A percentile compares a stretch with the other conserved stretches of the same genome.
phyloP scores from a whole-genome alignment of 352 stramenopile species.

The Globisporangium orthogonon region DNA sequence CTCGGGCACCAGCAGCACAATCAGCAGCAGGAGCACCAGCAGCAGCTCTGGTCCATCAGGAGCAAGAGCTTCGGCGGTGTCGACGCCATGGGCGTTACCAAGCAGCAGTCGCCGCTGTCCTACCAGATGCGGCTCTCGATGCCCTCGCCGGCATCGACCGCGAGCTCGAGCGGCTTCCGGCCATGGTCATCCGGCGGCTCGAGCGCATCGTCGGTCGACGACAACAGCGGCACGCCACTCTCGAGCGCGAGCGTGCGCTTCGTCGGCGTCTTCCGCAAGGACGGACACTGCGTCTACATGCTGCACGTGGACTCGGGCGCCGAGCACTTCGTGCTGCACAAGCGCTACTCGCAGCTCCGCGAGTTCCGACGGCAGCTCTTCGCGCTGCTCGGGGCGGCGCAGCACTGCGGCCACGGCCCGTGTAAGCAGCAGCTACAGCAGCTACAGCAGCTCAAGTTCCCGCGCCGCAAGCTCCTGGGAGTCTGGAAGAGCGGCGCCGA shows the following conservation, averaged over 20 bases:
- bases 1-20: background rate
- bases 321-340: conserved; percentile 49
- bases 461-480: conserved; percentile 28
- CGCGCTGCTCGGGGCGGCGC: conserved; percentile 9
- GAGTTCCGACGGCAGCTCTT: conserved; percentile 47
- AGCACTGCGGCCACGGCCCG: conserved; percentile 31
- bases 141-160: conserved; percentile 4
- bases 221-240: conserved; percentile 15
- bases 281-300: conserved; percentile 43
- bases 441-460: conserved; percentile 49
- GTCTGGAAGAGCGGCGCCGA: conserved; percentile 17
- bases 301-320: conserved; percentile 48
- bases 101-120: background rate
- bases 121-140: conserved; percentile 2
- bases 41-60: background rate
- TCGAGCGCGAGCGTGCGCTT: conserved; percentile 35
- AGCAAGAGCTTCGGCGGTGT: conserved; percentile 1
- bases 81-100: background rate
- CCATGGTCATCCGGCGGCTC: conserved; percentile 9
- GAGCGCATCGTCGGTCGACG: conserved; percentile 3
- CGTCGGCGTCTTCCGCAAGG: conserved; percentile 27
- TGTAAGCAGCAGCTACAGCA: conserved; percentile 37
- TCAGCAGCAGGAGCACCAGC: background rate
- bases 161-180: conserved; percentile 2
- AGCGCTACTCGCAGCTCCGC: conserved; percentile 71